Conservation (phyloP, 169 alveolate species). For the Eimeria maxima region DNA sequence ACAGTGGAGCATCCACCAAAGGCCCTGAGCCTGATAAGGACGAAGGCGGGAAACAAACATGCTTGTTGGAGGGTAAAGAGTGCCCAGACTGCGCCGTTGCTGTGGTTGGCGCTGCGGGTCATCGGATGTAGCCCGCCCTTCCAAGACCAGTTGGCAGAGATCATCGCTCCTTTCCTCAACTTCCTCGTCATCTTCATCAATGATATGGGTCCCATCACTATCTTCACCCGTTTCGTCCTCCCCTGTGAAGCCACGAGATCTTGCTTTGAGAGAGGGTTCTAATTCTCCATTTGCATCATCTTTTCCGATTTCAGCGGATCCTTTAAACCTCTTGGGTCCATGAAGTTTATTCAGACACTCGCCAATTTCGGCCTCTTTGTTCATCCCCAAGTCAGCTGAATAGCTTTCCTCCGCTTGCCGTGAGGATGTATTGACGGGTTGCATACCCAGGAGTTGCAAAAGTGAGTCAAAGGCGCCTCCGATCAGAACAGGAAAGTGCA, state of each 20-base stretch:
- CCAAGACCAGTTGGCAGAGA: constrained; percentile 52
- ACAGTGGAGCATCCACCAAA: constrained; percentile 83
- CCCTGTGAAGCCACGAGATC: not conserved
- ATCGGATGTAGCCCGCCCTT: not conserved
- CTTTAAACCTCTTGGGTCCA: not conserved
- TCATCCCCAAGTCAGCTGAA: not conserved
- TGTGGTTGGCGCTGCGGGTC: not conserved
- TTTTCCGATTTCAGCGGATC: not conserved
- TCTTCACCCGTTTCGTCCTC: not conserved
- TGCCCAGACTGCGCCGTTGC: constrained; percentile 20
- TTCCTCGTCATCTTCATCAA: constrained; percentile 43
- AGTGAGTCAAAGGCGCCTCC: constrained; percentile 61
- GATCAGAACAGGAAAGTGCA: constrained; percentile 35
- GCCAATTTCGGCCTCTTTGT: constrained; percentile 5
- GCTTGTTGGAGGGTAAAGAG: constrained; percentile 55
- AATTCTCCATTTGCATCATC: not conserved
- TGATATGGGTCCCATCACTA: not conserved
- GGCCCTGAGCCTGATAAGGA: constrained; percentile 85
- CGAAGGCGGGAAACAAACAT: constrained; percentile 80
- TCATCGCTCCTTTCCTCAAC: constrained; percentile 40
- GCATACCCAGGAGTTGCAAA: constrained; percentile 28
- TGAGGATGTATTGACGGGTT: not conserved
- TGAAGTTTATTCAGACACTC: not conserved
- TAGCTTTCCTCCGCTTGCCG: not conserved
- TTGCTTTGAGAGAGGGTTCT: not conserved